Conservation (phyloP, 2,329 filamentous ascomycete species). For the Hypoxylon sp. region DNA sequence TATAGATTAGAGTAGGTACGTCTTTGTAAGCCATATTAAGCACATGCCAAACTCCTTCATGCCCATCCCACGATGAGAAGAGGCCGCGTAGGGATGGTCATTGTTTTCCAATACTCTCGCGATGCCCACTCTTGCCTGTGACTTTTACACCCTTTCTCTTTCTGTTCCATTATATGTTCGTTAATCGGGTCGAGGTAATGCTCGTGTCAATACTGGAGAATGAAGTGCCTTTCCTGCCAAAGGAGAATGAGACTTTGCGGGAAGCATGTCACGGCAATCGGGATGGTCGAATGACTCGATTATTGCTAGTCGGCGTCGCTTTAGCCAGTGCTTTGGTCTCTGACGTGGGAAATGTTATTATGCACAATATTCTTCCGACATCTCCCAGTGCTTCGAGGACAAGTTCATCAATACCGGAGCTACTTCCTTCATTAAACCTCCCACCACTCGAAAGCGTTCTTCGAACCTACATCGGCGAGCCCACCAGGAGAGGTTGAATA, state of each 20-base stretch:
- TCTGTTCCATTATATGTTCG: background rate
- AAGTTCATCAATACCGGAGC: background rate
- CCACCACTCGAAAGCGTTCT: slow-evolving; percentile 7
- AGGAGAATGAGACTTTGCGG: slow-evolving; percentile 2
- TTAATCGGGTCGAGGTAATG: background rate
- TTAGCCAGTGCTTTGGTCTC: slow-evolving; percentile 9
- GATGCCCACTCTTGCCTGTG: background rate
- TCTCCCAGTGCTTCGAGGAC: background rate
- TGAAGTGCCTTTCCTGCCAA: slow-evolving; percentile 7
- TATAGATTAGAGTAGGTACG: background rate
- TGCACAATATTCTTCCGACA: slow-evolving; percentile 1
- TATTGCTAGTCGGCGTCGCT: background rate
- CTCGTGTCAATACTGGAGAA: slow-evolving; percentile 1
- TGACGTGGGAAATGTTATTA: background rate
- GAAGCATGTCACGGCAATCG: background rate
- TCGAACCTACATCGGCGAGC: slow-evolving; percentile 14
- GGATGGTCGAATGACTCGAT: background rate
- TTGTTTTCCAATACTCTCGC: background rate
- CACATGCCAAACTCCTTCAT: background rate
- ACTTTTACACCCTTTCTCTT: background rate
- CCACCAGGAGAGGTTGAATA: no score
- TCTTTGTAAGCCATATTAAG: background rate
- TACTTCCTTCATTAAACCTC: slow-evolving; percentile 6
- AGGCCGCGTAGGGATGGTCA: background rate
- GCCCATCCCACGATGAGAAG: slow-evolving; percentile 5